A percentile compares a stretch with the other conserved stretches of the same genome.
phyloP scores from a whole-genome alignment of 768 basidiomycete genomes.

The Pleurotus eryngii region DNA sequence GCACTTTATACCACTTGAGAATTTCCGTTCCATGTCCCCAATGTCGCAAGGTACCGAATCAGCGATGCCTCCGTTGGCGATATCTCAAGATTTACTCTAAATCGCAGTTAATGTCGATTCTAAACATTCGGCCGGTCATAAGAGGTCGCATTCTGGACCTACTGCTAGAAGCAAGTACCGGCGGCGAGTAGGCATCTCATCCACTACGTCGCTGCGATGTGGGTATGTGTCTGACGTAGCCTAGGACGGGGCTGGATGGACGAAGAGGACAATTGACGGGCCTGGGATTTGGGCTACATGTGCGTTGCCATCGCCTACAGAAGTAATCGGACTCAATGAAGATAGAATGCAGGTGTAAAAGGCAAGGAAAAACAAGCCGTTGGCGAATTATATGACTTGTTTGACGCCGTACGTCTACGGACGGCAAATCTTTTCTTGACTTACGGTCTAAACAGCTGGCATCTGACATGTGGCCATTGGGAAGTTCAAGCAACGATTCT shows the following conservation, averaged over 20 bases:
- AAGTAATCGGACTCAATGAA: neutral
- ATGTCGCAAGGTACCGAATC: too few species aligned
- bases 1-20: too few species aligned
- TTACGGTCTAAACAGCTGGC: slow-evolving; percentile 48
- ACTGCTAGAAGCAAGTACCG: neutral
- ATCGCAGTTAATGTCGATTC: too few species aligned
- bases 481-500: slow-evolving; percentile 18
- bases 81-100: too few species aligned
- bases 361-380: slow-evolving; percentile 80
- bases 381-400: slow-evolving; percentile 74
- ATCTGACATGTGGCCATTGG: slow-evolving; percentile 65
- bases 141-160: neutral
- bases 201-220: neutral
- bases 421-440: too few species aligned
- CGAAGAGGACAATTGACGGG: slow-evolving; percentile 64
- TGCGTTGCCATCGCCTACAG: slow-evolving; percentile 19
- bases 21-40: too few species aligned
- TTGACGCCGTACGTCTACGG: slow-evolving; percentile 58
- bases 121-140: neutral
- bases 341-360: slow-evolving; percentile 47
- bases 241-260: slow-evolving; percentile 33
- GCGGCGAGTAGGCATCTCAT: neutral
- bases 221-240: neutral
- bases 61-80: too few species aligned
- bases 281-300: slow-evolving; percentile 87